A percentile compares a stretch with the other conserved stretches of the same genome.
Conservation (phyloP, 2,329 filamentous ascomycete genomes). For the Colletotrichum sp. region DNA sequence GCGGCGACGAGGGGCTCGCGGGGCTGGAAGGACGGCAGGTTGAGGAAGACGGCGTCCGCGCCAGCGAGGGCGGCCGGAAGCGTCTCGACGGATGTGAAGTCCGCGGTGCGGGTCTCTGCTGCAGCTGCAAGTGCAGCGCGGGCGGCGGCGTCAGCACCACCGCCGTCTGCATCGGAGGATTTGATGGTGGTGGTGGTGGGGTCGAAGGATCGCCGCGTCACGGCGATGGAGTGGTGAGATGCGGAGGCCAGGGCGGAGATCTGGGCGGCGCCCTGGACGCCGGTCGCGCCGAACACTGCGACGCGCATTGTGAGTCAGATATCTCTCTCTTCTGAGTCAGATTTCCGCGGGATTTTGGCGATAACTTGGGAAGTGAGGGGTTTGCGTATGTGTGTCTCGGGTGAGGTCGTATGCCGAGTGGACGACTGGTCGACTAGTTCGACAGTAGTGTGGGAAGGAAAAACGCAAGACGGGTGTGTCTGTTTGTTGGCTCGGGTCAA, state of each 20-base stretch:
- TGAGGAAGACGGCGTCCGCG: conserved; percentile 27
- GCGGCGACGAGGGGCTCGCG: conserved; percentile 54
- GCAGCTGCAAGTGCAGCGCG: conserved; percentile 12
- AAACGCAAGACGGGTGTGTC: neutral
- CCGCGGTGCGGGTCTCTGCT: conserved; percentile 25
- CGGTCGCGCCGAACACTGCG: conserved; percentile 31
- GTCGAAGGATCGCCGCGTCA: conserved; percentile 21
- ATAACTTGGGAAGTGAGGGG: neutral
- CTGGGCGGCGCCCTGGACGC: conserved; percentile 29
- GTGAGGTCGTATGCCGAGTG: neutral
- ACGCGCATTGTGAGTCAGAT: conserved; percentile 24
- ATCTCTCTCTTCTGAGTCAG: neutral
- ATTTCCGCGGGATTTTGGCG: neutral
- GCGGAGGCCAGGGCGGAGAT: conserved; percentile 24
- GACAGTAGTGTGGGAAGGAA: neutral
- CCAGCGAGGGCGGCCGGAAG: conserved; percentile 13
- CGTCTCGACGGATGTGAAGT: conserved; percentile 18
- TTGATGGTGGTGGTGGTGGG: neutral
- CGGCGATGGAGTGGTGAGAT: conserved; percentile 27
- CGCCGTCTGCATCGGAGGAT: conserved; percentile 22
- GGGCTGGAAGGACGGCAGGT: conserved; percentile 28
- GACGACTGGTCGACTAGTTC: neutral
- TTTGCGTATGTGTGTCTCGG: neutral
- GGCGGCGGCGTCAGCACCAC: conserved; percentile 22
- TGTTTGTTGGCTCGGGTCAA: neutral